A percentile compares a stretch with the other conserved stretches of the same genome.
phyloP scores from a whole-genome alignment of 768 basidiomycete species.

The Boletus insuetus region DNA sequence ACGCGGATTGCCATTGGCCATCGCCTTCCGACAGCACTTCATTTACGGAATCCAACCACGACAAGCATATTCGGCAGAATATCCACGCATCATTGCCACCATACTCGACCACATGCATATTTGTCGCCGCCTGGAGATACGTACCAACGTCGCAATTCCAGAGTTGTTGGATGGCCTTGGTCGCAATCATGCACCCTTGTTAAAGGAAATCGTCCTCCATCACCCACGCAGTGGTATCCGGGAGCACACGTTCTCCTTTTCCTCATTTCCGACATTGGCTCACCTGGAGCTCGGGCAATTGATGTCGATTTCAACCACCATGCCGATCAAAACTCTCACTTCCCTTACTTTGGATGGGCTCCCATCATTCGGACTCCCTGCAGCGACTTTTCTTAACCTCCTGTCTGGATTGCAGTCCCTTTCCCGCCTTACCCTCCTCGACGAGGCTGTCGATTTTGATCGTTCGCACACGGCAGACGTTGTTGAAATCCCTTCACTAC shows the following conservation, averaged over 20 bases:
- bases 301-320: slow-evolving; percentile 16
- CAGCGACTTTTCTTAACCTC: slow-evolving; percentile 18
- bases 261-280: slow-evolving; percentile 21
- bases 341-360: slow-evolving; percentile 25
- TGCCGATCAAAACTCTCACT: slow-evolving; percentile 17
- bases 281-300: slow-evolving; percentile 23
- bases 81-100: slow-evolving; percentile 18
- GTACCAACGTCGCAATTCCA: slow-evolving; percentile 22
- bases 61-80: slow-evolving; percentile 21
- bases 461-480: slow-evolving; percentile 1
- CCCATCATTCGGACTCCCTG: slow-evolving; percentile 23
- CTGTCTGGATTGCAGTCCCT: slow-evolving; percentile 23
- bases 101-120: slow-evolving; percentile 28
- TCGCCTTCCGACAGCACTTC: slow-evolving; percentile 24
- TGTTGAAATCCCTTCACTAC: slow-evolving; percentile 20
- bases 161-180: slow-evolving; percentile 24
- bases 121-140: slow-evolving; percentile 27
- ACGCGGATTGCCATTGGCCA: slow-evolving; percentile 20
- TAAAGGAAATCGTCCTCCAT: slow-evolving; percentile 25
- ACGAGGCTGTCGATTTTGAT: slow-evolving; percentile 30
- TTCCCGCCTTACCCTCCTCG: slow-evolving; percentile 22
- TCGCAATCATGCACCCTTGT: slow-evolving; percentile 21
- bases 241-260: slow-evolving; percentile 13
- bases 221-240: slow-evolving; percentile 14
- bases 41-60: slow-evolving; percentile 19